phyloP scores from a whole-genome alignment of 129 eudicot species.

The Heracleum sosnowskyi region DNA sequence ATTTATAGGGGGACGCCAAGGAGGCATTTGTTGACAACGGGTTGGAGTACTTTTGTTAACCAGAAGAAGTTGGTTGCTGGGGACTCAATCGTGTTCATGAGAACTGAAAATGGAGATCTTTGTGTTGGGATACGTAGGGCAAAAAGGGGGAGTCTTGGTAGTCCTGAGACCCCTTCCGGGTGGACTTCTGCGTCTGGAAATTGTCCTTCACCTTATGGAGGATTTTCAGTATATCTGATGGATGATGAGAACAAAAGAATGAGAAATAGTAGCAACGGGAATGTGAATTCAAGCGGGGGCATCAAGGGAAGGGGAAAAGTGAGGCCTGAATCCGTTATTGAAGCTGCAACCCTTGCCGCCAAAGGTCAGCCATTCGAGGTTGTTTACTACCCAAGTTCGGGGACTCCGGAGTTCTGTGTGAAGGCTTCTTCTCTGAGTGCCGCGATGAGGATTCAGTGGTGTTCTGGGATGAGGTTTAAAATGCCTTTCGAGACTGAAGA shows the following conservation, averaged over 20 bases:
- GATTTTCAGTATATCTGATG: conserved; percentile 40
- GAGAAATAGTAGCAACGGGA: conserved; percentile 27
- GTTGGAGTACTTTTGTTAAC: conserved; percentile 83
- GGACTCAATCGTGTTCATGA: conserved; percentile 70
- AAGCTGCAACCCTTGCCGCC: conserved; percentile 65
- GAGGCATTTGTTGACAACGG: conserved; percentile 77
- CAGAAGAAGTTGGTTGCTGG: conserved; percentile 72
- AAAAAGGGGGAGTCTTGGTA: conserved; percentile 47
- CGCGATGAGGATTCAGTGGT: conserved; percentile 70
- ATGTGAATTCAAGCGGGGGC: conserved; percentile 20
- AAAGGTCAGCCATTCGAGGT: conserved; percentile 79
- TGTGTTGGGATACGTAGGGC: conserved; percentile 74
- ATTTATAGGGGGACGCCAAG: conserved; percentile 74
- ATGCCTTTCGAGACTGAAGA: conserved; percentile 95
- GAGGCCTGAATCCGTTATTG: conserved; percentile 59
- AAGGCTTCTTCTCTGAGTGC: conserved; percentile 60
- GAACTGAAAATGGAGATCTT: conserved; percentile 65
- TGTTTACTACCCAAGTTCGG: conserved; percentile 68
- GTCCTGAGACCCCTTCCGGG: conserved; percentile 39
- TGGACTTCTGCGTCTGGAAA: conserved; percentile 55
- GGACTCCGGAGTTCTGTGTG: conserved; percentile 83
- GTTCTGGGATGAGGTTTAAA: conserved; percentile 82
- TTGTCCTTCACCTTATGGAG: conserved; percentile 36
- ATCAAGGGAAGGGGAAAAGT: conserved; percentile 41
- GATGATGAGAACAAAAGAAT: conserved; percentile 51